A percentile compares a stretch with the other conserved stretches of the same genome.
Evolutionary conservation across 345 rosid genomes (phyloP).

Genomic region (Salix arbutifolia): DNA sequence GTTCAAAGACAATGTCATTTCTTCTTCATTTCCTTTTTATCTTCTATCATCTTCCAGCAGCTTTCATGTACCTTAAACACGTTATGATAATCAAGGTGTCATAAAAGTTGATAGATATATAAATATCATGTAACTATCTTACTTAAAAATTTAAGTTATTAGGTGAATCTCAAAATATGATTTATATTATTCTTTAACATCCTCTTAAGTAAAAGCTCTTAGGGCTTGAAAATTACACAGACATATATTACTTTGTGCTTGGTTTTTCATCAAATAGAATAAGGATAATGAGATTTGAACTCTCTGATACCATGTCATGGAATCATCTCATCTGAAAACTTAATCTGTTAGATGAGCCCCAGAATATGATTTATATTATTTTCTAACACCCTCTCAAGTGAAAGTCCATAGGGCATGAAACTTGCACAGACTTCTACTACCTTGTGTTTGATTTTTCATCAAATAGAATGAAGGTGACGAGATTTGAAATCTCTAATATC

Average conservation of each 20-base stretch:
- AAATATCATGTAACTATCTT: too few relatives aligned
- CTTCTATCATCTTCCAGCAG: background rate
- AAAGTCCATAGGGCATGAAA: rapidly evolving
- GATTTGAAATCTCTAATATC: rapidly evolving
- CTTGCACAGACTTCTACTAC: too few relatives aligned
- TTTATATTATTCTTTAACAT: too few relatives aligned
- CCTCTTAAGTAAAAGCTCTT: rapidly evolving
- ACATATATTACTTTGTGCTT: too few relatives aligned
- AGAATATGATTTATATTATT: too few relatives aligned
- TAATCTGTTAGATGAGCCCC: rapidly evolving
- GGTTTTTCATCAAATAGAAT: too few relatives aligned
- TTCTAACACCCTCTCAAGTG: background rate
- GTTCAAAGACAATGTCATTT: background rate
- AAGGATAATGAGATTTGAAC: rapidly evolving
- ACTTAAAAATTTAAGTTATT: too few relatives aligned
- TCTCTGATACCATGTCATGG: rapidly evolving
- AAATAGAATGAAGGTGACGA: too few relatives aligned
- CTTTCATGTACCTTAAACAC: background rate
- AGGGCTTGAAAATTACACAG: too few relatives aligned
- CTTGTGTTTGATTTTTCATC: too few relatives aligned
- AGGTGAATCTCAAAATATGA: too few relatives aligned
- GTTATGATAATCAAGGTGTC: background rate
- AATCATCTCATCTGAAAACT: too few relatives aligned
- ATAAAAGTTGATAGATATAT: background rate
- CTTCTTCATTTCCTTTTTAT: conserved; percentile 3